Conservation (phyloP, 805 yeast species). For the Blastobotrys americana region DNA sequence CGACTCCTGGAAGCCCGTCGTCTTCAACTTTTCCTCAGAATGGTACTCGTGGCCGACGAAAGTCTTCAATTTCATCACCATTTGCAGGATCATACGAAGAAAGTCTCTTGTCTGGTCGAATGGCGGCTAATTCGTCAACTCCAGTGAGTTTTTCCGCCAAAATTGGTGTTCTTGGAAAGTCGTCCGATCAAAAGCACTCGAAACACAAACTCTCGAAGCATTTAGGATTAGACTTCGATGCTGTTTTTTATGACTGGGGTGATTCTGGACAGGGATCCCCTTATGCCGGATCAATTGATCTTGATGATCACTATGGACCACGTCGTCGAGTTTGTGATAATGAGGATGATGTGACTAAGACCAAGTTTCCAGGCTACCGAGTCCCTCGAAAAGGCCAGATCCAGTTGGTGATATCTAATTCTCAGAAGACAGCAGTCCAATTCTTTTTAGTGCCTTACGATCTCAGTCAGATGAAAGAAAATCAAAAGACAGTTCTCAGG, state of each 20-base stretch:
- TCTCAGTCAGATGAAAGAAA: slow-evolving; percentile 24
- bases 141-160: slow-evolving; percentile 22
- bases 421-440: slow-evolving; percentile 28
- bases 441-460: slow-evolving; percentile 31
- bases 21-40: slow-evolving; percentile 4
- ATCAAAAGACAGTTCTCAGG: slow-evolving; percentile 28
- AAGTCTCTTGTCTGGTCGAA: slow-evolving; percentile 27
- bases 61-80: slow-evolving; percentile 9
- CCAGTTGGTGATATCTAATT: slow-evolving; percentile 30
- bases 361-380: slow-evolving; percentile 23
- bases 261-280: slow-evolving; percentile 20
- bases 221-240: slow-evolving; percentile 23
- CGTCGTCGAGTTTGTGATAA: background rate
- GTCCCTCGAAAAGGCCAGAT: slow-evolving; percentile 30
- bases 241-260: slow-evolving; percentile 27
- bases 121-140: slow-evolving; percentile 24
- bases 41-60: slow-evolving; percentile 7
- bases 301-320: slow-evolving; percentile 9
- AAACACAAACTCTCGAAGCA: slow-evolving; percentile 22
- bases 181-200: slow-evolving; percentile 13
- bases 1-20: background rate
- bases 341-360: background rate
- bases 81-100: slow-evolving; percentile 32
- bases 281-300: slow-evolving; percentile 24
- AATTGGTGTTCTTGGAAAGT: slow-evolving; percentile 26